Evolutionary conservation across 2,329 filamentous ascomycete species (phyloP), one percentile per base, ranked within the genome.

Genomic region (Nigrospora sphaerica): DNA sequence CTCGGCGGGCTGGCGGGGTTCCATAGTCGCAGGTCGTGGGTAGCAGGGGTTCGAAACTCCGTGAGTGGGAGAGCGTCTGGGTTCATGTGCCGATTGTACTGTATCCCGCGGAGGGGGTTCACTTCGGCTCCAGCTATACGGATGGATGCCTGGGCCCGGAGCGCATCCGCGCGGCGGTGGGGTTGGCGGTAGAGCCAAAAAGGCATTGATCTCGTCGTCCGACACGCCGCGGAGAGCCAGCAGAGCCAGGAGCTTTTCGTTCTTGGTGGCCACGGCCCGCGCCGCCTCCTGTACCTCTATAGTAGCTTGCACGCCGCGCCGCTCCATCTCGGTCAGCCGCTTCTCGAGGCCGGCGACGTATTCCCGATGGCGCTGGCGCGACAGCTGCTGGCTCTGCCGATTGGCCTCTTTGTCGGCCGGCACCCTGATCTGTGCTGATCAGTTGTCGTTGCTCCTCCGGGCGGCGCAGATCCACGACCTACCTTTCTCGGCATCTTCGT

Each of bases 271-370:
- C 16, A 80, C 74, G 46, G 61, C 64, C 18, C 73, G 68, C 6
- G 77, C 76, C 1, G 72, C 73, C 28, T 64, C 66, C 57, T 80
- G 77, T 70, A 81, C 75, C 55, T 75, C 72, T 12, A 72, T 54
- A 3, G 72, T 73, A 5, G 76, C 77, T 46, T 70, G 65, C 14
- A 73, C 66, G 18, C 71, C 75, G 6, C 60, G 64, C n/a, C 59
- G 61, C 61, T 78, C 73, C 55, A 71, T 73, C 28, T 72, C 70
- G 17, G 65, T 64, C 32, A 80, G 50, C 38, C 67, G 67, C 18
- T 56, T 61, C 55, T 76, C 72, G 49, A 81, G 62, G 13, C 65
- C 65, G 43, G 71, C 67, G 46, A 78, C 61, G 48, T 73, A 72
- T 50, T 75, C 74, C 49, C 71, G 72, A 32, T 68, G 71, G 34